These are phyloP conservation scores for Thermothielavioides terrestris DNA, from an alignment of 495 filamentous ascomycete genomes.

Conservation along the genomic window DNA sequence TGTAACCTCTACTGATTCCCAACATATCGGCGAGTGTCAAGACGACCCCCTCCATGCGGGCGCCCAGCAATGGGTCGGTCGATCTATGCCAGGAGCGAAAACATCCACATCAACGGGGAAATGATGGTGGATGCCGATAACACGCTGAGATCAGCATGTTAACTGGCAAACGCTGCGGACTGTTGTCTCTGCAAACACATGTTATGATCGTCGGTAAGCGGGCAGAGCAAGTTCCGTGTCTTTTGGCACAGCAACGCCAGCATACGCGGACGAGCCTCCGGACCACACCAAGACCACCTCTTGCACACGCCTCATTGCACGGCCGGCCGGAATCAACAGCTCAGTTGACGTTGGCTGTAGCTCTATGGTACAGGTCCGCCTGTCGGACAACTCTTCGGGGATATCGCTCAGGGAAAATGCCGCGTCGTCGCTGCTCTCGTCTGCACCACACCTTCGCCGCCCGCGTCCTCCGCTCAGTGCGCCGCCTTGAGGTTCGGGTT, in stretches of 20 bases:
- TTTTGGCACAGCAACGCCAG: neutral
- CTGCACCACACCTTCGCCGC: conserved; percentile 8
- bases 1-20: conserved; percentile 37
- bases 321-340: conserved; percentile 12
- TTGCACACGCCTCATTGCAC: conserved; percentile 1
- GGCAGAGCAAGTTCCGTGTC: too few relatives aligned
- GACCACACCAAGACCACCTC: neutral
- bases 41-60: conserved; percentile 28
- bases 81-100: conserved; percentile 32
- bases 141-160: conserved; percentile 21
- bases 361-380: conserved; percentile 28
- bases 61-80: conserved; percentile 30
- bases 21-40: conserved; percentile 22
- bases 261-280: neutral
- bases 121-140: conserved; percentile 26
- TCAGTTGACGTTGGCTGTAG: conserved; percentile 25
- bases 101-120: conserved; percentile 24
- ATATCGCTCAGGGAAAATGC: conserved; percentile 15
- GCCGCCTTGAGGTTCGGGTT: conserved; percentile 64
- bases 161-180: conserved; percentile 21
- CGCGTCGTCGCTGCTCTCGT: conserved; percentile 13
- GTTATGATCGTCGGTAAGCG: too few relatives aligned
- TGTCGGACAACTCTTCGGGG: conserved; percentile 9
- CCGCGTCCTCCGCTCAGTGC: conserved; percentile 22
- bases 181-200: conserved; percentile 4